Percentiles rank a stretch among this genome's conserved stretches.
These are phyloP conservation scores for Rhodotorula diobovata DNA, from an alignment of 768 basidiomycete genomes.

Conservation along the genomic window DNA sequence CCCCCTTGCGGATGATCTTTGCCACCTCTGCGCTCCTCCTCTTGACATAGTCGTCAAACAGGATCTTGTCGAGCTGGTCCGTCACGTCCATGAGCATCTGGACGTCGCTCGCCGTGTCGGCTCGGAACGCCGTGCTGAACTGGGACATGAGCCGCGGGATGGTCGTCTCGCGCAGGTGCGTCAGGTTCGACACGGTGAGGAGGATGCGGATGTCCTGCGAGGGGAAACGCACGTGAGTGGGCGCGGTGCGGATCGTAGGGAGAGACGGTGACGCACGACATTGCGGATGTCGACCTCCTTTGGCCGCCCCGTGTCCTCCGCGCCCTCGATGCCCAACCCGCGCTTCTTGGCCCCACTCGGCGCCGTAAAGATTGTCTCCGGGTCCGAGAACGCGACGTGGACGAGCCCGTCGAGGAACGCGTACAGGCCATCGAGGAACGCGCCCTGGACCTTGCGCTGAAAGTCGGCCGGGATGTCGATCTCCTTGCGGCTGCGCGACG, in stretches of 20 bases:
- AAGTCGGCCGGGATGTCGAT: conserved; percentile 58
- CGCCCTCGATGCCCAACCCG: conserved; percentile 9
- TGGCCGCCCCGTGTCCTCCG: conserved; percentile 26
- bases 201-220: conserved; percentile 75
- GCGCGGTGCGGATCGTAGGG: neutral
- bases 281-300: conserved; percentile 38
- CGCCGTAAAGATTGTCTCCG: conserved; percentile 28
- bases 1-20: conserved; percentile 67
- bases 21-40: conserved; percentile 69
- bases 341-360: conserved; percentile 27
- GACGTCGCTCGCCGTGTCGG: conserved; percentile 67
- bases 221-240: neutral
- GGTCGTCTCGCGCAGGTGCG: conserved; percentile 62
- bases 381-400: conserved; percentile 60
- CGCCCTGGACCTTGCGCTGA: conserved; percentile 67
- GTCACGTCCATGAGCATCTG: conserved; percentile 73
- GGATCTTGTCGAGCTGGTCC: conserved; percentile 74
- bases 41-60: conserved; percentile 83
- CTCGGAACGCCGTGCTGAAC: conserved; percentile 69
- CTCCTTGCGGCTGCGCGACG: conserved; percentile 18
- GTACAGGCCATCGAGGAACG: conserved; percentile 80
- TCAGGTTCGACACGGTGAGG: conserved; percentile 83
- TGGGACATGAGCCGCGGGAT: conserved; percentile 76
- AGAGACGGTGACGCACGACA: conserved; percentile 22
- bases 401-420: conserved; percentile 81